Percentiles rank a stretch among this genome's conserved stretches.
Conservation (phyloP, 352 stramenopile genomes). For the Peronosclerospora sorghi region DNA sequence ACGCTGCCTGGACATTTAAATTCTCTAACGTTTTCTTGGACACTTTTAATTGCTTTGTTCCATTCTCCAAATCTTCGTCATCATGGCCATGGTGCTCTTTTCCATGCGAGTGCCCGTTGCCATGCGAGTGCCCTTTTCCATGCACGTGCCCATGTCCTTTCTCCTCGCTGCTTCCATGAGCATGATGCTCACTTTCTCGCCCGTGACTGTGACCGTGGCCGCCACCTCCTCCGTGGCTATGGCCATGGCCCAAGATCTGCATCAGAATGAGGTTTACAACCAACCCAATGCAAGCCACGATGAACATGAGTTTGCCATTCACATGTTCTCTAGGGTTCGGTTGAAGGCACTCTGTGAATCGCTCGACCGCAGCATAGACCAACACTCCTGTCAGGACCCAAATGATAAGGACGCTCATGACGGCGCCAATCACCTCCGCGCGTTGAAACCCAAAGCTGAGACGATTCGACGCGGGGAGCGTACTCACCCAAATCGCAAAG, state of each 20-base stretch:
- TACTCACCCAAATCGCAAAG: slow-evolving; percentile 60
- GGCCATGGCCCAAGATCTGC: slow-evolving; percentile 83
- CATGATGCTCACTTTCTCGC: slow-evolving; percentile 11
- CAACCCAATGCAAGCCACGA: slow-evolving; percentile 91
- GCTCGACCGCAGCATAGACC: slow-evolving; percentile 88
- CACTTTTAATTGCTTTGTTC: slow-evolving; percentile 6
- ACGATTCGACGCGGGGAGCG: slow-evolving; percentile 55
- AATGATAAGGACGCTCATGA: slow-evolving; percentile 90
- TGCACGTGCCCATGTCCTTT: slow-evolving; percentile 15
- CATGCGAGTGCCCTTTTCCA: slow-evolving; percentile 20
- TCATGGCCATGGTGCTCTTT: slow-evolving; percentile 17
- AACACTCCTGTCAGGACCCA: slow-evolving; percentile 91
- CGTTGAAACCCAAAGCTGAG: slow-evolving; percentile 92
- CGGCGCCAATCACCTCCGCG: slow-evolving; percentile 90
- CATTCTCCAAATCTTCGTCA: slow-evolving; percentile 20
- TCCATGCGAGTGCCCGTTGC: slow-evolving; percentile 18
- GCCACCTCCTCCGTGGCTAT: slow-evolving; percentile 41
- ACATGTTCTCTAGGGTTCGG: slow-evolving; percentile 76
- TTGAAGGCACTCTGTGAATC: slow-evolving; percentile 71
- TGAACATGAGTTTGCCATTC: slow-evolving; percentile 95
- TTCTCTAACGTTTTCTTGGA: slow-evolving; percentile 67
- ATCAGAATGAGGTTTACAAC: slow-evolving; percentile 94
- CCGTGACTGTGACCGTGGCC: slow-evolving; percentile 29
- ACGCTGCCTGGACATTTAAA: slow-evolving; percentile 93
- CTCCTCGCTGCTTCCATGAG: slow-evolving; percentile 9